These are phyloP conservation scores for Schizochytrium sp. DNA, from an alignment of 108 stramenopile genomes.

Conservation along the genomic window DNA sequence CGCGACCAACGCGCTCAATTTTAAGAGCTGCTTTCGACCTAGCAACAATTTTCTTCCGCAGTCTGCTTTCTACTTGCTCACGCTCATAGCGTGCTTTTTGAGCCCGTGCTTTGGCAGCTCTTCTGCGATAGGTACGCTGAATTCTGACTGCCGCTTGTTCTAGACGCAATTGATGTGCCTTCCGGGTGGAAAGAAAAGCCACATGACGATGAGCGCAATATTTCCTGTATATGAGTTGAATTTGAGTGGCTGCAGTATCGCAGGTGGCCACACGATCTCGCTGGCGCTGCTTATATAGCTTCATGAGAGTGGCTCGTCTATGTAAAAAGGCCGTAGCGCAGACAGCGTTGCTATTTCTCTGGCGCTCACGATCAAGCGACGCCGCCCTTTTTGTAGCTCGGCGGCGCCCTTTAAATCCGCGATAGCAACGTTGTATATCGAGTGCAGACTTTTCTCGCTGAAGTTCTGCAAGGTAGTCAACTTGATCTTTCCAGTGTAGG, in stretches of 20 bases:
- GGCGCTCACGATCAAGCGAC: not conserved
- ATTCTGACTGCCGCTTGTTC: constrained; percentile 15
- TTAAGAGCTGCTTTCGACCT: not conserved
- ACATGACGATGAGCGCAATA: constrained; percentile 45
- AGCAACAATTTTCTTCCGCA: not conserved
- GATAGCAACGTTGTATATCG: not conserved
- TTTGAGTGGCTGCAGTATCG: not conserved
- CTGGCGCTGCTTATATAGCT: not conserved
- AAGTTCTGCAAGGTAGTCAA: no score
- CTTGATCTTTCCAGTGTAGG: not conserved
- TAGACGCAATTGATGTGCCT: not conserved
- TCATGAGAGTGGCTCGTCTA: not conserved
- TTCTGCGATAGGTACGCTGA: not conserved
- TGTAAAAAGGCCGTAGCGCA: constrained; percentile 28
- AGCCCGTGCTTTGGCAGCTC: not conserved
- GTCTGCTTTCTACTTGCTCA: not conserved
- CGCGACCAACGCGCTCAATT: constrained; percentile 16
- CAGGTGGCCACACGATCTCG: not conserved
- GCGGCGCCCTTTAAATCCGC: not conserved
- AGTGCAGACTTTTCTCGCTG: not conserved
- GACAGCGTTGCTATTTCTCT: not conserved
- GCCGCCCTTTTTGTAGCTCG: not conserved
- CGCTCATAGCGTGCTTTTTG: not conserved
- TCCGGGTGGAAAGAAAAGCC: not conserved
- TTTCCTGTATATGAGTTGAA: constrained; percentile 1